Evolutionary conservation across 257 asterid species (phyloP), one percentile per base, ranked within the genome.

Genomic region (Ilex aquifolium): DNA sequence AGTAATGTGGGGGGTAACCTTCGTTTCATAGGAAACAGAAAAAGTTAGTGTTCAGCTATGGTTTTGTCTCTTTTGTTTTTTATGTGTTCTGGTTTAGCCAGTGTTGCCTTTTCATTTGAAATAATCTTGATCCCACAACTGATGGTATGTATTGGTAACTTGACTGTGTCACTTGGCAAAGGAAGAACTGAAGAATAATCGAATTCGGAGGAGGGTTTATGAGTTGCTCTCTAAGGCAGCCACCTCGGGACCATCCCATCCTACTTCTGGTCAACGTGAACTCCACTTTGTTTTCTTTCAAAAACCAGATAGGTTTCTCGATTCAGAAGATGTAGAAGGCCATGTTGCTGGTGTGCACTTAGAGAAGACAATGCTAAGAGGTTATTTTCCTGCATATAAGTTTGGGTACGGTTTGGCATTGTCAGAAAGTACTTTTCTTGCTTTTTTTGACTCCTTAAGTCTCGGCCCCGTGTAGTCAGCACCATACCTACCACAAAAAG

Each of bases 241-340:
- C 56, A 62, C 72, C 15, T 70, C 79, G 10, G 83, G 74, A 51
- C 59, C 31, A 69, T 65, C 78, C 44, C 10, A n/a, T 71, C 65
- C 73, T 52, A 32, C 65, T 72, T 63, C 77, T 7, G 67, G 79
- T 73, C 79, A 79, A 70, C 88, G 83, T 13, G 96, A 92, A 63
- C 91, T 92, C 68, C 96, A 89, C 68, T 92, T 92, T 73, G 81
- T 84, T 70, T 92, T 89, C 90, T 89, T 89, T 71, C 88, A 44
- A 68, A 87, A 76, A 74, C 97, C 99, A 31, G 90, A 83, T 56
- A 83, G 72, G 73, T 89, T 92, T 77, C 71, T 83, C 42, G 90
- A 81, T 65, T 80, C 85, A 7, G 79, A 74, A 64, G 65, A 62
- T 48, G 71, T 63, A 64, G 72, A 67, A 39, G 87, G 88, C 62